These are phyloP conservation scores for Fomitopsis pinicola DNA, from an alignment of 1,284 basidiomycete species.

Conservation along the genomic window DNA sequence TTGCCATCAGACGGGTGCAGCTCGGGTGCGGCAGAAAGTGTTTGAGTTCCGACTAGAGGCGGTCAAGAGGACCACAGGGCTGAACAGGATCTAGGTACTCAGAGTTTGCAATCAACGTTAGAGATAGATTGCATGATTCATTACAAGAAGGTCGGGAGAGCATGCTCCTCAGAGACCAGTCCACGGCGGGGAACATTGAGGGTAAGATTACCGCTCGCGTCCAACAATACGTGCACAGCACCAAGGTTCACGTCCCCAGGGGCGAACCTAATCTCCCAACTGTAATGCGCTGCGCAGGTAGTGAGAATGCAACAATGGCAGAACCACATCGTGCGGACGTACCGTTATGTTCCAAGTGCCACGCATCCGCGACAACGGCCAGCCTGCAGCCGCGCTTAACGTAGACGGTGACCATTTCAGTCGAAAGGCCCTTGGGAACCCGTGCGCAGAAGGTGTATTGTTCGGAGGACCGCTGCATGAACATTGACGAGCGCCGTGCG, in stretches of 20 bases:
- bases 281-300: slow-evolving; percentile 20
- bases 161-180: background rate
- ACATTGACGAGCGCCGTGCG: slow-evolving; percentile 15
- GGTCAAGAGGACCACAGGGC: no score
- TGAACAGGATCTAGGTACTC: no score
- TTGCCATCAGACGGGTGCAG: no score
- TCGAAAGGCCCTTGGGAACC: slow-evolving; percentile 19
- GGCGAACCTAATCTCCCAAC: slow-evolving; percentile 27
- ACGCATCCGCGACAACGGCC: slow-evolving; percentile 25
- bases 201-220: slow-evolving; percentile 17
- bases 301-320: background rate
- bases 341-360: slow-evolving; percentile 26
- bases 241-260: slow-evolving; percentile 25
- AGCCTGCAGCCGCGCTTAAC: slow-evolving; percentile 23
- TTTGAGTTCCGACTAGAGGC: no score
- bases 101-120: no score
- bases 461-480: slow-evolving; percentile 7
- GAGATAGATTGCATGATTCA: background rate
- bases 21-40: no score
- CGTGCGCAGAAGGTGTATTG: slow-evolving; percentile 29
- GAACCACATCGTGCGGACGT: background rate
- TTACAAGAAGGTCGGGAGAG: slow-evolving; percentile 1
- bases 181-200: slow-evolving; percentile 18
- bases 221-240: slow-evolving; percentile 21
- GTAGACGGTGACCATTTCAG: slow-evolving; percentile 30